Evolutionary conservation across 2,329 filamentous ascomycete genomes (phyloP).

Genomic region (Alternaria burnsii): DNA sequence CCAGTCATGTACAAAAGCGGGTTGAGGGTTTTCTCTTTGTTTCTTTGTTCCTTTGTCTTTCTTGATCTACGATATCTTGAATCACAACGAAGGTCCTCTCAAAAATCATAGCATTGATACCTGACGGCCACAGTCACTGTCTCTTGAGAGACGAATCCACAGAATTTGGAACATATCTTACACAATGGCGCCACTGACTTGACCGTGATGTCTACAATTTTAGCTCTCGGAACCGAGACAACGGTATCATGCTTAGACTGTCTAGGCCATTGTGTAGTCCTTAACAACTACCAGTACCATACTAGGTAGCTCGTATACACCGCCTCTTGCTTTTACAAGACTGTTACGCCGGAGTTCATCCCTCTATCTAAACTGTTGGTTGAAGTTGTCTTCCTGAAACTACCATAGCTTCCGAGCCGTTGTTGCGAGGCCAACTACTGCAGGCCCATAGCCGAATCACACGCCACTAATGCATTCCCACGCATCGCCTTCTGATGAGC

Average conservation of each 20-base stretch:
- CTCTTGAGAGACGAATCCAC: slow-evolving; percentile 29
- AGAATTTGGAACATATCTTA: slow-evolving; percentile 36
- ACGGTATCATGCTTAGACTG: not conserved
- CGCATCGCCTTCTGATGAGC: slow-evolving; percentile 12
- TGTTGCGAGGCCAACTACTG: slow-evolving; percentile 23
- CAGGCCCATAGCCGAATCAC: slow-evolving; percentile 21
- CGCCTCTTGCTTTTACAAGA: slow-evolving; percentile 11
- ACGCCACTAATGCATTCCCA: slow-evolving; percentile 17
- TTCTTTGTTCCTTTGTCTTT: slow-evolving; percentile 13
- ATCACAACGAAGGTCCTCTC: slow-evolving; percentile 18
- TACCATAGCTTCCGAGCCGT: slow-evolving; percentile 21
- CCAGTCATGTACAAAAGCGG: slow-evolving; percentile 46
- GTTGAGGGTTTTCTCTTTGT: slow-evolving; percentile 24
- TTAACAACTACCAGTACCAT: slow-evolving; percentile 1
- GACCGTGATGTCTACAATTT: slow-evolving; percentile 10
- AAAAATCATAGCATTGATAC: slow-evolving; percentile 28
- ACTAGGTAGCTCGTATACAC: not conserved
- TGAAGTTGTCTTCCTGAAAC: slow-evolving; percentile 12
- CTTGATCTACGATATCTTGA: slow-evolving; percentile 26
- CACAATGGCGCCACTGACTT: not conserved
- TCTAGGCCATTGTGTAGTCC: slow-evolving; percentile 9
- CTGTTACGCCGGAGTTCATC: not conserved
- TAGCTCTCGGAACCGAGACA: not conserved
- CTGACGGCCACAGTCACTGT: slow-evolving; percentile 21
- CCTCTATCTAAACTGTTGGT: not conserved